Base-by-base conservation (phyloP, 495 filamentous ascomycete genomes). In the Penicillium lagena region DNA sequence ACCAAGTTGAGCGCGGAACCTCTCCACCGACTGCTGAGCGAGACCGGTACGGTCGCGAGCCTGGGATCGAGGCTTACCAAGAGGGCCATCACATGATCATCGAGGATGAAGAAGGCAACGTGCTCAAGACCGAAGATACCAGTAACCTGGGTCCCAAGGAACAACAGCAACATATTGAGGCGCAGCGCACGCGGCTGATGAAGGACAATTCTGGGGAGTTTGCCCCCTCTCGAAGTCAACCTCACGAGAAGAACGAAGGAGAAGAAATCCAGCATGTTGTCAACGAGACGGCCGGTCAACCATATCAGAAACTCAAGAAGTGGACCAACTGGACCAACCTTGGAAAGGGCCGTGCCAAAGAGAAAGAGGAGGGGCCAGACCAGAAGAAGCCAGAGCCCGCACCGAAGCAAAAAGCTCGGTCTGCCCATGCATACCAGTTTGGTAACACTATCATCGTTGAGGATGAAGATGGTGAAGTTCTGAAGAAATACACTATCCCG, bases 401-500 rank as follows among this genome's bases (percentile, higher is more conserved):
- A 22, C 12, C 40, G 12, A 59, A 62, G 42, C 44, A 51, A 27
- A 64, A 64, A 12, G 62, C 62, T 37, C 70, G 77, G 15, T 82
- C 93, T 6, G 94, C 94, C 9, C 78, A 87, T 55, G 94, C 94
- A 4, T 99, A 95, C 55, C 89, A 95, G 52, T 96, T 91, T 53
- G 94, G 90, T 36, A 93, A 88, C 52, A 95, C 90, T 62, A 91
- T 99, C 52, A 96, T 99, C 56, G 89, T 99, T 12, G 94, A 99
- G 64, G 90, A 99, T 54, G 90, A 91, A 60, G 86, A 96, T 59
- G 94, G 94, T 28, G 94, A 99, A 58, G 94, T 99, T 10, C 79
- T 99, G 61, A 94, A 95, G 73, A 95, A 93, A 47, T 97, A 95
- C 61, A 88, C 95, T 42, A 83, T 96, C 28, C 86, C 90, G 9